Base-by-base conservation (phyloP, 2,329 filamentous ascomycete genomes). In the Tolypocladium tundrense region DNA sequence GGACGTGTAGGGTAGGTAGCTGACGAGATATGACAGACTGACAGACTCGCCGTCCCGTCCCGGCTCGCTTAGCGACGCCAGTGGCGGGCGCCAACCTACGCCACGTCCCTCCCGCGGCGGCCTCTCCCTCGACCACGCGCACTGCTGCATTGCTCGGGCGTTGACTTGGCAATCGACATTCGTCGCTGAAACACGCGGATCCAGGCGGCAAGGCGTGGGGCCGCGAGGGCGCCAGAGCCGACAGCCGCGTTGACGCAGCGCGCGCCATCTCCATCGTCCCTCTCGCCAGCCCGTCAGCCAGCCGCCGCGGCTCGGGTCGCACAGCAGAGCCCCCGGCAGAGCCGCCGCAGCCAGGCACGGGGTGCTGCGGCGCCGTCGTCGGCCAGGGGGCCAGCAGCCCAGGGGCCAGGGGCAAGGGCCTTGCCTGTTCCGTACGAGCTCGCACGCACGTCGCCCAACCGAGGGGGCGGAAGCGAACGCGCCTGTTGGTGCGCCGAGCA, bases 141-240 rank as follows among this genome's bases (percentile, higher is more conserved):
- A 8, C 6, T 6, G 27, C 27, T 48, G 45, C 48, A 51, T 51
- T 35, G 48, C 42, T 56, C 33, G 27, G 27, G 48, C 39, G 63
- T 65, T 63, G 63, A 63, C 63, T 61, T 61, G 62, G 62, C 63
- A 63, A 64, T 65, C 56, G 53, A 57, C 62, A 65, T 64, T 65
- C 61, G 59, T 64, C 51, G 54, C 60, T 60, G 62, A 65, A 57
- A 65, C 63, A 64, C 56, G 57, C 59, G 59, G 55, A 19, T 7
- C 24, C n/a, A 13, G 31, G 53, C 53, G n/a, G 53, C 21, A 42
- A 14, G 16, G 4, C 19, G 21, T 6, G n/a, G 41, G 40, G 40
- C 14, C n/a, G 40, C 16, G 40, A 13, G 16, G 35, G 27, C 16
- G 24, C 33, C 42, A 27, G 27, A 31, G 27, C 27, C 27, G 27